Percentiles rank a stretch among this genome's conserved stretches.
These are phyloP conservation scores for Mycosphaerella sp. DNA, from an alignment of 2,329 filamentous ascomycete species.

Conservation along the genomic window DNA sequence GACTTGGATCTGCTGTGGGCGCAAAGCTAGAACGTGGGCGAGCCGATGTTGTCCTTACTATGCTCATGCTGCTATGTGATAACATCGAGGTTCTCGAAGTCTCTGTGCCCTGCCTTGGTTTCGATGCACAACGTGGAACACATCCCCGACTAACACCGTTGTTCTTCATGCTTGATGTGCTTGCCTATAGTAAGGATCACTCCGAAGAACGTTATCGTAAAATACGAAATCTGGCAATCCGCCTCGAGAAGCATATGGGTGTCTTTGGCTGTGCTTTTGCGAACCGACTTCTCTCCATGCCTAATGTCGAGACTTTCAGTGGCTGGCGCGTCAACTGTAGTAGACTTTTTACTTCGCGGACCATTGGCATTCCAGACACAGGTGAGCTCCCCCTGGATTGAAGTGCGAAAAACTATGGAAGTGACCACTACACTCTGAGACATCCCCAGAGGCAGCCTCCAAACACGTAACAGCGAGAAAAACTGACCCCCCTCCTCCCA, in stretches of 20 bases:
- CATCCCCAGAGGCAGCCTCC: background rate
- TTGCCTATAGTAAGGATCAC: constrained; percentile 2
- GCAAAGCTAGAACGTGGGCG: constrained; percentile 11
- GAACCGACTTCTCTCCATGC: constrained; percentile 6
- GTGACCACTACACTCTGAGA: background rate
- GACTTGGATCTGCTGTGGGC: constrained; percentile 8
- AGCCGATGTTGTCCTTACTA: constrained; percentile 12
- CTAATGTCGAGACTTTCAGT: constrained; percentile 2
- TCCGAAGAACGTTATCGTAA: constrained; percentile 6
- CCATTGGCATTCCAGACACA: background rate
- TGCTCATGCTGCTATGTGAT: constrained; percentile 6
- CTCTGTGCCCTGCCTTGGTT: constrained; percentile 6
- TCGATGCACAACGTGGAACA: constrained; percentile 2
- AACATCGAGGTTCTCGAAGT: constrained; percentile 10
- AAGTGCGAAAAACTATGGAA: no score
- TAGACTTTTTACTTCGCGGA: background rate
- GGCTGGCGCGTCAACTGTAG: constrained; percentile 9
- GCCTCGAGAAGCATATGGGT: constrained; percentile 10
- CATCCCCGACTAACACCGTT: background rate
- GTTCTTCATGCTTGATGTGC: constrained; percentile 7
- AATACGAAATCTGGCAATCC: constrained; percentile 5
- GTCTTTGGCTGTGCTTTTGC: constrained; percentile 7
- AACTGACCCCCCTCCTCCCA: background rate
- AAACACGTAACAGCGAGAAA: background rate
- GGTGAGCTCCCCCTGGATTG: background rate